Conservation (phyloP, 805 yeast genomes). For the Candida michaelii region DNA sequence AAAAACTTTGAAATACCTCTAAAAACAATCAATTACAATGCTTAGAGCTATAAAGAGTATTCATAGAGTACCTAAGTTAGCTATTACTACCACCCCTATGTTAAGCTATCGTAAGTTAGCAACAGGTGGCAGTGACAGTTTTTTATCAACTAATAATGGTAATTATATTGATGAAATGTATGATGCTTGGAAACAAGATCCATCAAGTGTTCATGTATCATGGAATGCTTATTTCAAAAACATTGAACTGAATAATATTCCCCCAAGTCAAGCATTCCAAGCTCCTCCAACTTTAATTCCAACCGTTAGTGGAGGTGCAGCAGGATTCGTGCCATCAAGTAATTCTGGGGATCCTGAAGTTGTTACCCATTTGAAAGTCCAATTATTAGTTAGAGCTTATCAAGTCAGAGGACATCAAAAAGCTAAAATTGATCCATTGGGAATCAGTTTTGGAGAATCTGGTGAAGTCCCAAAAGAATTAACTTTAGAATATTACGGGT, state of each 20-base stretch:
- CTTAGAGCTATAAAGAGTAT: constrained; percentile 43
- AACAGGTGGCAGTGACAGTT: constrained; percentile 54
- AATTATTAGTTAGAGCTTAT: constrained; percentile 94
- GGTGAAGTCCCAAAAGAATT: constrained; percentile 72
- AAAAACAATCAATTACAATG: constrained; percentile 22
- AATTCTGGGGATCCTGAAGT: constrained; percentile 62
- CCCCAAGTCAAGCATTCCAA: constrained; percentile 73
- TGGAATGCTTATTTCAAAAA: constrained; percentile 98
- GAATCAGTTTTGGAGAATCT: constrained; percentile 79
- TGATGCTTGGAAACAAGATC: constrained; percentile 90
- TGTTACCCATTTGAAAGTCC: constrained; percentile 88
- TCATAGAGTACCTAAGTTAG: constrained; percentile 2
- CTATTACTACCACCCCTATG: background rate
- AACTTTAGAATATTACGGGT: constrained; percentile 89
- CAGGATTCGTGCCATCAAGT: constrained; percentile 50
- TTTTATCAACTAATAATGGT: constrained; percentile 81
- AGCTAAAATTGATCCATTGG: constrained; percentile 95
- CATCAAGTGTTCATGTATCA: constrained; percentile 85
- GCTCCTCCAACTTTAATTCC: constrained; percentile 94
- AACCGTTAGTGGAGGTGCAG: constrained; percentile 70
- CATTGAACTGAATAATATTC: constrained; percentile 66
- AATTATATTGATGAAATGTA: constrained; percentile 98
- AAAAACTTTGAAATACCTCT: background rate
- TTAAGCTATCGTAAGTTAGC: constrained; percentile 7
- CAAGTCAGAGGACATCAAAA: constrained; percentile 98